Evolutionary conservation across 768 basidiomycete species (phyloP), one percentile per base, ranked within the genome.

Genomic region (Calocera viscosa): DNA sequence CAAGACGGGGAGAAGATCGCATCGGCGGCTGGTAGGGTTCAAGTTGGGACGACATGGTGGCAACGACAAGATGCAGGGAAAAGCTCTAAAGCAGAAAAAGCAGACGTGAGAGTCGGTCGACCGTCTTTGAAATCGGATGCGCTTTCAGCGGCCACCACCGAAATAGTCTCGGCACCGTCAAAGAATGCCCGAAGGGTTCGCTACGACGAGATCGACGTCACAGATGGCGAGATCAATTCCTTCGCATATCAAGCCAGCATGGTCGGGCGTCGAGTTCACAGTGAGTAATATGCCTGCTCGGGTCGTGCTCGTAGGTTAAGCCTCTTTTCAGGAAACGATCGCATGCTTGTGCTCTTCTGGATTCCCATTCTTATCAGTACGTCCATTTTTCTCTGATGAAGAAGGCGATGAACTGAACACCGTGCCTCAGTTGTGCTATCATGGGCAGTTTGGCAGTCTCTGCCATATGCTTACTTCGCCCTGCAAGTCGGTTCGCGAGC

Each of bases 291-390:
- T 8, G 33, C 24, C 30, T 26, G 16, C 28, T 66, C 65, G 65
- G 32, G 67, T 14, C 71, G 16, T 49, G 17, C 28, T 40, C 0
- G 34, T 35, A 33, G 33, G 1, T 22, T 47, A 39, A 65, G 28
- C 65, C 64, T 66, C 32, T 32, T 65, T 68, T 60, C 68, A 67
- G 33, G 72, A 91, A 89, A 87, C 76, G 90, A 93, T 74, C 86
- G 85, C 43, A 93, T 93, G 90, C 82, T 93, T 53, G 72, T 90
- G 38, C 73, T 88, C 43, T 93, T 93, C 79, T 93, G 90, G 90
- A 80, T 93, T 71, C 90, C 90, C 19, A 89, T 92, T 72, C 79
- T 93, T 10, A 75, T 91, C 68, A 76, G 90, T 92, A 71, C 78
- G 89, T 84, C 34, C 33, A 65, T 22, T 49, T 19, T 10, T 49